phyloP scores from a whole-genome alignment of 2,329 filamentous ascomycete genomes.

The Xylariaceae sp. region DNA sequence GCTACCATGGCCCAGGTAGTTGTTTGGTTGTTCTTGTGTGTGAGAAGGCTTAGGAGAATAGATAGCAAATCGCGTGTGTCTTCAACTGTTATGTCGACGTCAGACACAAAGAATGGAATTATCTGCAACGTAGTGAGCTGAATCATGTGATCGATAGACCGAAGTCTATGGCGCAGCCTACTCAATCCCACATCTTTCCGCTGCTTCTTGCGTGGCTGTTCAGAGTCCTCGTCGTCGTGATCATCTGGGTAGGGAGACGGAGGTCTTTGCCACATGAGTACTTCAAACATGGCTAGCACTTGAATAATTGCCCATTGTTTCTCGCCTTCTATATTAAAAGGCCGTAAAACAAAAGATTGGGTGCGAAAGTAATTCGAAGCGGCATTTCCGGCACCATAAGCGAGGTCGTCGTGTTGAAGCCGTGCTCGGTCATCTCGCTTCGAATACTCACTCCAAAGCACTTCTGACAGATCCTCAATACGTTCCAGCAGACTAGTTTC shows the following conservation, averaged over 20 bases:
- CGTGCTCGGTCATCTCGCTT: constrained; percentile 64
- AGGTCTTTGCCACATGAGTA: constrained; percentile 35
- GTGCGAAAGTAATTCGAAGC: constrained; percentile 43
- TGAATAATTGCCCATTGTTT: constrained; percentile 57
- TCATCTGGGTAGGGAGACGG: constrained; percentile 21
- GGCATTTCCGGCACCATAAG: constrained; percentile 46
- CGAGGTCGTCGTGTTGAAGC: constrained; percentile 72
- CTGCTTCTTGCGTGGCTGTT: constrained; percentile 50
- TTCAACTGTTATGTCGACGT: constrained; percentile 42
- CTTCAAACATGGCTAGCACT: constrained; percentile 53
- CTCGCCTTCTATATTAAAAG: constrained; percentile 51
- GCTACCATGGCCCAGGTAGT: constrained; percentile 81
- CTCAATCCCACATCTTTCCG: constrained; percentile 40
- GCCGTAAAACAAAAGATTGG: constrained; percentile 48
- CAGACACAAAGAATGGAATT: constrained; percentile 51
- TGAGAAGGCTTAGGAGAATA: constrained; percentile 53
- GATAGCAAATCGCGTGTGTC: constrained; percentile 52
- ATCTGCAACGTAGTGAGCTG: constrained; percentile 52
- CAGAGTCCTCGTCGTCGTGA: constrained; percentile 40
- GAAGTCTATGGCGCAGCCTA: constrained; percentile 46
- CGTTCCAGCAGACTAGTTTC: constrained; percentile 38
- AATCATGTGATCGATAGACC: constrained; percentile 39
- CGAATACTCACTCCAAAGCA: constrained; percentile 73
- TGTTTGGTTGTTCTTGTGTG: constrained; percentile 62
- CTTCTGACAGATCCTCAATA: constrained; percentile 62